Evolutionary conservation across 345 rosid species (phyloP), one percentile per base, ranked within the genome.

Genomic region (Lumnitzera racemosa): DNA sequence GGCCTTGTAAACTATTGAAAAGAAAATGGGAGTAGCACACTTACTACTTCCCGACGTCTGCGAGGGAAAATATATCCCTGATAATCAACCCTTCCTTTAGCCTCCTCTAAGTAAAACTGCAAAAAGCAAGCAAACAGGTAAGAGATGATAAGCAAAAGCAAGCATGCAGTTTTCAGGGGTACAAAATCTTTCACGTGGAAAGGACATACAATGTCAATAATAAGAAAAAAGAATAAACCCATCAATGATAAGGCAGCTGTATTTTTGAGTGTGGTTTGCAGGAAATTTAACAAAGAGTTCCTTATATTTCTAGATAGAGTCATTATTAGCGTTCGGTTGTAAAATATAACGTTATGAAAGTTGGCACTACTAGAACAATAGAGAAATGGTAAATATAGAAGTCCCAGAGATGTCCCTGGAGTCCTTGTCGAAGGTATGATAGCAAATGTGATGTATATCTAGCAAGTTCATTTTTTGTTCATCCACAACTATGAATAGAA

Each of bases 1-100:
- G 43, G 10, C 43, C 43, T 36, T 36, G 43, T 36, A 36, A 36
- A 36, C 43, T 36, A 36, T 36, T 36, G 43, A 36, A 5, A 36
- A 4, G 43, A 36, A 9, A 36, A 36, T 36, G 43, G 11, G 43
- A 7, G 0, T 15, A 46, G 23, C 53, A 7, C 24, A 76, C 91
- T 89, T 80, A 89, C 98, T 31, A 69, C 67, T 68, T 89, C 77
- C n/a, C 98, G 89, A 5, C 82, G 83, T 7, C 88, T 76, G 24
- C 85, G 71, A 15, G 96, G 98, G 31, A 81, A 85, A 64, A 92
- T 87, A 59, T 87, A 89, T 24, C 98, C 96, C 76, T 92, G 97
- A 47, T 92, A 89, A 63, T 92, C 86, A 27, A 92, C 83, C 0
- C 53, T 68, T 50, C 97, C 97, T 81, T 92, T 89, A 20, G 91